These are phyloP conservation scores for Anisodus tanguticus DNA, from an alignment of 257 asterid species.

Conservation along the genomic window DNA sequence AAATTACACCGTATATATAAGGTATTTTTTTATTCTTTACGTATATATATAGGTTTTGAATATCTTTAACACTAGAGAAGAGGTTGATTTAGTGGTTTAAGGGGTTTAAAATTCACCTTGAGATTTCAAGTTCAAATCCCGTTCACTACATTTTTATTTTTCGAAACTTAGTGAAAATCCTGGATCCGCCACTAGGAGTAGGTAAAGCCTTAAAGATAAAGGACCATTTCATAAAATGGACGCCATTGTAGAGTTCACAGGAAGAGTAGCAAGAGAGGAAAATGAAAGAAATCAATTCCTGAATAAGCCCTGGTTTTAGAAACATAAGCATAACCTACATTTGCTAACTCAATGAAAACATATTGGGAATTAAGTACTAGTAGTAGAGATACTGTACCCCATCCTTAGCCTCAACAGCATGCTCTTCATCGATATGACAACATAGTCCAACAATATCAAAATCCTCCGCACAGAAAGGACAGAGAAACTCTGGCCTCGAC, in stretches of 20 bases:
- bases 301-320: not conserved
- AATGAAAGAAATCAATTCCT: not conserved
- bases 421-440: conserved; percentile 91
- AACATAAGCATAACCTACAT: not conserved
- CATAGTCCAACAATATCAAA: conserved; percentile 88
- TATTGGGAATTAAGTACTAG: conserved; percentile 21
- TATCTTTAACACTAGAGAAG: too few species aligned
- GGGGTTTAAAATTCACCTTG: too few species aligned
- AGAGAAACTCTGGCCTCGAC: conserved; percentile 64
- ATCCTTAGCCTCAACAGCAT: conserved; percentile 73
- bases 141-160: too few species aligned
- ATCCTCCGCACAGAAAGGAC: conserved; percentile 87
- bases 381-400: conserved; percentile 56
- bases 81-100: too few species aligned
- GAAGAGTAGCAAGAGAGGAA: conserved; percentile 8
- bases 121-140: too few species aligned
- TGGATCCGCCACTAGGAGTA: too few species aligned
- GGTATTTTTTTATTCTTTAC: too few species aligned
- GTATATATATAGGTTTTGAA: too few species aligned
- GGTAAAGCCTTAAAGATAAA: not conserved
- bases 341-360: not conserved
- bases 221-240: not conserved
- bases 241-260: not conserved
- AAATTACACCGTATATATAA: too few species aligned
- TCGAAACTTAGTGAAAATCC: too few species aligned